These are phyloP conservation scores for Taphrina flavorubra DNA, from an alignment of 1,139 yeast species.

Conservation along the genomic window DNA sequence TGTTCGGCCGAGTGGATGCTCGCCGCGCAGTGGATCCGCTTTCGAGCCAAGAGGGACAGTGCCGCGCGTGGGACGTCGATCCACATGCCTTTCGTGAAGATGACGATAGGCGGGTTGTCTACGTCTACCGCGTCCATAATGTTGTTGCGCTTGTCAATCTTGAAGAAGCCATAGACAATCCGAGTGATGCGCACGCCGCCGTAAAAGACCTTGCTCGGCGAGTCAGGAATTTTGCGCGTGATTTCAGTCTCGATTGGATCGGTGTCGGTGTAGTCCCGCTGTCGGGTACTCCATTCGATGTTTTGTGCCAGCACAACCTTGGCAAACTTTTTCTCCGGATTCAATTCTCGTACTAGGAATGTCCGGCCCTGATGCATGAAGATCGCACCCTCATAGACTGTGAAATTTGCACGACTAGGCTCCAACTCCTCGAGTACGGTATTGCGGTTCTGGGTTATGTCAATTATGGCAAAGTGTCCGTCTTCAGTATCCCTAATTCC, in stretches of 20 bases:
- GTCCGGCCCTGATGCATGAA: constrained; percentile 93
- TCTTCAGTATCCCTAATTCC: constrained; percentile 80
- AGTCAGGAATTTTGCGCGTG: constrained; percentile 50
- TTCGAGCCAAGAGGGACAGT: constrained; percentile 62
- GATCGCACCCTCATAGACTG: constrained; percentile 93
- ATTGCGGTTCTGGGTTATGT: constrained; percentile 75
- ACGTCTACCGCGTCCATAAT: constrained; percentile 93
- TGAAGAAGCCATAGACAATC: constrained; percentile 89
- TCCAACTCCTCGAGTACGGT: constrained; percentile 88
- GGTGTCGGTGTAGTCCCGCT: constrained; percentile 88
- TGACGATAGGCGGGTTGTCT: constrained; percentile 77
- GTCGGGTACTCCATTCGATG: constrained; percentile 92
- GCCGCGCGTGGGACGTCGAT: constrained; percentile 75
- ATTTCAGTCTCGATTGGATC: constrained; percentile 80
- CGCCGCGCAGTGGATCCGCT: constrained; percentile 74
- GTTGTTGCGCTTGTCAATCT: constrained; percentile 73
- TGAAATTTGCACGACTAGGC: constrained; percentile 83
- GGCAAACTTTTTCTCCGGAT: constrained; percentile 74
- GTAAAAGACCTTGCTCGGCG: constrained; percentile 55
- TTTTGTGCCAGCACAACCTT: constrained; percentile 76
- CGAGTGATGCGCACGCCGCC: constrained; percentile 76
- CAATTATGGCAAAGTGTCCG: constrained; percentile 82
- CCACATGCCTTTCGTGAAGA: constrained; percentile 85
- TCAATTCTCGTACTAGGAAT: constrained; percentile 81
- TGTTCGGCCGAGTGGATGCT: constrained; percentile 98